Percentiles rank a stretch among this genome's conserved stretches.
phyloP scores from a whole-genome alignment of 2,329 filamentous ascomycete species.

The Cercospora beticola region DNA sequence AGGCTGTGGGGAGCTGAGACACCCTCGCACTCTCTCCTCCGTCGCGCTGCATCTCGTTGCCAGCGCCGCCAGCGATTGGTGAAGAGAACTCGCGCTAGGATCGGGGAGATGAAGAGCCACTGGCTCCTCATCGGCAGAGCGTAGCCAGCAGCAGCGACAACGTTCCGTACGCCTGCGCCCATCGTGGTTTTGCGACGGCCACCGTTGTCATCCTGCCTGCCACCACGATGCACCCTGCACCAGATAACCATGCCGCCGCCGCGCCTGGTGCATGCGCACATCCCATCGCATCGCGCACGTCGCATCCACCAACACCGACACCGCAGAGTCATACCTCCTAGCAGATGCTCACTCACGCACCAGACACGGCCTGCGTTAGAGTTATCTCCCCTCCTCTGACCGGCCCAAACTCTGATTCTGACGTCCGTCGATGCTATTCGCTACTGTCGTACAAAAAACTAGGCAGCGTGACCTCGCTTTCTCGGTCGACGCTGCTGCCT shows the following conservation, averaged over 20 bases:
- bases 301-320: background rate
- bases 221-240: background rate
- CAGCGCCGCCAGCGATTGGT: background rate
- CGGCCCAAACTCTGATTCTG: conserved; percentile 5
- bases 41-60: background rate
- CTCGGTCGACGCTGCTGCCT: background rate
- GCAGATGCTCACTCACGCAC: too few relatives aligned
- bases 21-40: background rate
- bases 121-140: conserved; percentile 17
- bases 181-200: background rate
- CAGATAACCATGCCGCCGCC: background rate
- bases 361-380: background rate
- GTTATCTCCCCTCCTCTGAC: background rate
- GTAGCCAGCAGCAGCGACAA: background rate
- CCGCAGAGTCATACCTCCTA: background rate
- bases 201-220: too few relatives aligned
- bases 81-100: background rate
- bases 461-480: background rate
- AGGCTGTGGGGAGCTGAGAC: background rate
- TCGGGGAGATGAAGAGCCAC: conserved; percentile 6
- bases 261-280: background rate
- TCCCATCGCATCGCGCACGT: background rate
- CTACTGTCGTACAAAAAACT: background rate
- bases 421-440: background rate
- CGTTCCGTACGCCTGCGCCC: background rate